Conservation (phyloP, 352 stramenopile species). For the Globisporangium okanoganense region DNA sequence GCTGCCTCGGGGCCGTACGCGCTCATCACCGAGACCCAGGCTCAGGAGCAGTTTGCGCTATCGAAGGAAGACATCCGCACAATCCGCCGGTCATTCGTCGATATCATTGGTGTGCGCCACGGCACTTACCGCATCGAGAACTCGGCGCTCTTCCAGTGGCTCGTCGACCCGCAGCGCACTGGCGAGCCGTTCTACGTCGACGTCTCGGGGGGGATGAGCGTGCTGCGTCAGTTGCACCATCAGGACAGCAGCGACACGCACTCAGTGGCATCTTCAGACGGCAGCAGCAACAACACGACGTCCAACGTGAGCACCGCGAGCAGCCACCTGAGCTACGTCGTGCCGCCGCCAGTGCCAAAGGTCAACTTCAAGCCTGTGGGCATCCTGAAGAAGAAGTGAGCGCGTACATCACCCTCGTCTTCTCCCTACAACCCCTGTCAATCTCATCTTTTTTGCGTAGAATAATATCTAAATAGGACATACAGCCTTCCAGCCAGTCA, state of each 20-base stretch:
- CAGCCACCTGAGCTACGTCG: constrained; percentile 18
- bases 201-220: constrained; percentile 37
- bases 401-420: not conserved
- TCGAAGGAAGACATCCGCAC: constrained; percentile 62
- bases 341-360: constrained; percentile 20
- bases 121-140: constrained; percentile 67
- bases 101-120: constrained; percentile 65
- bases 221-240: constrained; percentile 35
- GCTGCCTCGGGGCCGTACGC: constrained; percentile 67
- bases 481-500: not conserved
- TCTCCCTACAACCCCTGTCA: not conserved
- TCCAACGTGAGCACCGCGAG: constrained; percentile 19
- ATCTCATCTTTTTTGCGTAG: constrained; percentile 13
- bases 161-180: constrained; percentile 44
- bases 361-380: constrained; percentile 44
- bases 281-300: constrained; percentile 14
- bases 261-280: constrained; percentile 19
- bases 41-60: constrained; percentile 51
- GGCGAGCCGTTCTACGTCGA: constrained; percentile 69
- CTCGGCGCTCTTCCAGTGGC: constrained; percentile 68
- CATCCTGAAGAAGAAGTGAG: constrained; percentile 45
- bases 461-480: constrained; percentile 25
- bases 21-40: constrained; percentile 64
- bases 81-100: constrained; percentile 68
- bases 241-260: constrained; percentile 17